Percentiles rank a stretch among this genome's conserved stretches.
Evolutionary conservation across 2,329 filamentous ascomycete genomes (phyloP).

Genomic region (Calycina herbarum): DNA sequence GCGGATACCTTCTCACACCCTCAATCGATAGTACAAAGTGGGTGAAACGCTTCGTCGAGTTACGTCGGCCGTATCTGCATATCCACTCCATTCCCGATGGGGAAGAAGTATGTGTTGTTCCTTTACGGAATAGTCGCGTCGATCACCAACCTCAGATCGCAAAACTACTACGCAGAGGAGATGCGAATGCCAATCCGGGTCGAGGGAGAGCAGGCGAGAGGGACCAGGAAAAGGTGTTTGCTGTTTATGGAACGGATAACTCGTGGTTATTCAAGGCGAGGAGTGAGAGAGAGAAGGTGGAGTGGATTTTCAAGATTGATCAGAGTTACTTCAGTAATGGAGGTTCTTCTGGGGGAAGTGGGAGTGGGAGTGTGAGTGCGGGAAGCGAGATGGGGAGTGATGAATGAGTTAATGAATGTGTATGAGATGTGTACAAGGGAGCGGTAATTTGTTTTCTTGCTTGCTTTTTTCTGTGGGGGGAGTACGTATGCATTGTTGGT

Average conservation of each 20-base stretch:
- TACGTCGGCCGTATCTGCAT: slow-evolving; percentile 88
- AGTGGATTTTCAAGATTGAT: slow-evolving; percentile 96
- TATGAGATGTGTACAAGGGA: not conserved
- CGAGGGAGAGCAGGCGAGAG: slow-evolving; percentile 34
- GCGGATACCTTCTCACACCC: slow-evolving; percentile 83
- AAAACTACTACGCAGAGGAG: slow-evolving; percentile 58
- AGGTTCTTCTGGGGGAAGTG: slow-evolving; percentile 21
- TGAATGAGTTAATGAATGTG: slow-evolving; percentile 2
- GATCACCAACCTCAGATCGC: slow-evolving; percentile 90
- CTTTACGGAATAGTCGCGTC: slow-evolving; percentile 83
- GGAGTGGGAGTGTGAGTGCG: slow-evolving; percentile 20
- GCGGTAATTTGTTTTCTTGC: not conserved
- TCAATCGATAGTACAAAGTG: slow-evolving; percentile 80
- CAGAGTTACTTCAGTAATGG: slow-evolving; percentile 49
- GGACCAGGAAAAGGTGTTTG: slow-evolving; percentile 64
- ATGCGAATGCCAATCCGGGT: slow-evolving; percentile 18
- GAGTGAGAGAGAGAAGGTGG: slow-evolving; percentile 87
- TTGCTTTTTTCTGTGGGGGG: slow-evolving; percentile 5
- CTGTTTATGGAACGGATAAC: slow-evolving; percentile 90
- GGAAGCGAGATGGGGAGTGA: not conserved
- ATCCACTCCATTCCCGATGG: slow-evolving; percentile 82
- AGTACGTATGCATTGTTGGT: not conserved
- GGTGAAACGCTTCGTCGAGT: slow-evolving; percentile 90
- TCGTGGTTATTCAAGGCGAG: slow-evolving; percentile 92
- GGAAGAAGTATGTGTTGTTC: slow-evolving; percentile 87